Evolutionary conservation across 441 rosid genomes (phyloP).

Genomic region (Euphorbia corollata): DNA sequence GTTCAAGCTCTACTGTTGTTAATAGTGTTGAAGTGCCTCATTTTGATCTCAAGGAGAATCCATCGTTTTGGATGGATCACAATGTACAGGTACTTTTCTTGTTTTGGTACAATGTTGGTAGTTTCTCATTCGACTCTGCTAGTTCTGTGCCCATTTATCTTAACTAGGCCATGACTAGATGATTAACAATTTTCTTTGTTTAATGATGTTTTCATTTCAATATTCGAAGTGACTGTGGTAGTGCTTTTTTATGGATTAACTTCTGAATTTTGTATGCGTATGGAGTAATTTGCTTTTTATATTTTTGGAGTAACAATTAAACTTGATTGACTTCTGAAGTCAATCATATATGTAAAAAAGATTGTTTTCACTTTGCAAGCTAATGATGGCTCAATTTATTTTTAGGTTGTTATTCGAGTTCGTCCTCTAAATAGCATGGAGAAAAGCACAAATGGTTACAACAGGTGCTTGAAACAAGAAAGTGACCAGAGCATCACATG

Average conservation of each 20-base stretch:
- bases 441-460: conserved; percentile 60
- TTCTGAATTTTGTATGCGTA: background rate
- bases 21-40: conserved; percentile 89
- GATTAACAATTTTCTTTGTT: background rate
- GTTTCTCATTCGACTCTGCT: background rate
- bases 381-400: conserved; percentile 16
- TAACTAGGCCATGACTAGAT: background rate
- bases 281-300: background rate
- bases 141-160: background rate
- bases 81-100: conserved; percentile 72
- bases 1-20: conserved; percentile 37
- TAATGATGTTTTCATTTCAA: background rate
- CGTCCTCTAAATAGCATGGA: conserved; percentile 91
- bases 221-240: background rate
- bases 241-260: background rate
- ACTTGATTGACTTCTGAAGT: background rate
- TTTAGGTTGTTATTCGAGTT: conserved; percentile 80
- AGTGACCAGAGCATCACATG: conserved; percentile 69
- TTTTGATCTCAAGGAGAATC: conserved; percentile 87
- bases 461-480: conserved; percentile 91
- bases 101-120: background rate
- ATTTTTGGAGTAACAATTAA: background rate
- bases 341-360: no score
- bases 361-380: background rate
- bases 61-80: conserved; percentile 99